A percentile compares a stretch with the other conserved stretches of the same genome.
These are phyloP conservation scores for Gaultheria prostrata DNA, from an alignment of 148 eudicot genomes.

Conservation along the genomic window DNA sequence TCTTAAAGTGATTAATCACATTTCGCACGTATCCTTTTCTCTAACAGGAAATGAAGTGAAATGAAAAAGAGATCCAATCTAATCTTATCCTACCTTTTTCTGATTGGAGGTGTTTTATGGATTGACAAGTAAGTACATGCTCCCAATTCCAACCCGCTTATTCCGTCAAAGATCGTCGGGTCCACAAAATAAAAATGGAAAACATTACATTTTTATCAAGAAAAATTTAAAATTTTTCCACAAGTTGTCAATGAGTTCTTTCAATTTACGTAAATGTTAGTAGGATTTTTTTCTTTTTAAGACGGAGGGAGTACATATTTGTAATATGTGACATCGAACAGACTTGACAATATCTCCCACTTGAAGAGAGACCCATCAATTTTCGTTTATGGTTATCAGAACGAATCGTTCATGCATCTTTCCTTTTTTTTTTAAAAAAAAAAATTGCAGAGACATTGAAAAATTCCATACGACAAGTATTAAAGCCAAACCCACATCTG, in stretches of 20 bases:
- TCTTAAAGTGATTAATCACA: no score
- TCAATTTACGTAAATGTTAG: neutral
- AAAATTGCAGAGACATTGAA: neutral
- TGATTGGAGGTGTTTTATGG: neutral
- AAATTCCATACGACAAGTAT: neutral
- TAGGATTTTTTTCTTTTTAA: neutral
- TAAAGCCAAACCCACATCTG: neutral
- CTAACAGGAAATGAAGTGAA: neutral
- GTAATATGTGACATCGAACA: neutral
- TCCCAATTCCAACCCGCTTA: neutral
- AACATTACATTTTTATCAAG: no score
- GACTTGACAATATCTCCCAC: neutral
- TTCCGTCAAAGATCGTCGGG: no score
- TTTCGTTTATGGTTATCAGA: neutral
- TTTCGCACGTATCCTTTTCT: neutral
- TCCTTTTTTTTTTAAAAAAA: neutral
- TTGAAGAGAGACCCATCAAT: neutral
- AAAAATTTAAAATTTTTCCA: no score
- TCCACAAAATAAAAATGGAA: neutral
- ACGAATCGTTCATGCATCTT: neutral
- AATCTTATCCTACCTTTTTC: neutral
- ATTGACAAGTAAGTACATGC: neutral
- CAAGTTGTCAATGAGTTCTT: neutral
- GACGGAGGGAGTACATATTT: neutral
- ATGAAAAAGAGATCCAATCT: neutral